Conservation (phyloP, 352 stramenopile genomes). For the Lagenidium giganteum region DNA sequence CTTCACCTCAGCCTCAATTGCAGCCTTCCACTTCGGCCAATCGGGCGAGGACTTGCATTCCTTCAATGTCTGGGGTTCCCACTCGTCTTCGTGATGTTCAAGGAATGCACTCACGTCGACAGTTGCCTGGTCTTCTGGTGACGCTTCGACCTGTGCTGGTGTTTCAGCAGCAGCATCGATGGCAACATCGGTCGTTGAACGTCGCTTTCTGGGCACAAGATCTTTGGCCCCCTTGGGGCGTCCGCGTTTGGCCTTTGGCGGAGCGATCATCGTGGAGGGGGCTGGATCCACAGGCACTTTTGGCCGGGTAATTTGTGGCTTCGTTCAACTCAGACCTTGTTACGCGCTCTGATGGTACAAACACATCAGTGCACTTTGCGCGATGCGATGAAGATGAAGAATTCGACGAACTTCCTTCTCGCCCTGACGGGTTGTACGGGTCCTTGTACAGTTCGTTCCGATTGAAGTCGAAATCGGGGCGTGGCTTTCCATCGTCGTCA, state of each 20-base stretch:
- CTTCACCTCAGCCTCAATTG: not conserved
- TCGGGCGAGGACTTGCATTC: constrained; percentile 7
- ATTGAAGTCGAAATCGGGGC: constrained; percentile 10
- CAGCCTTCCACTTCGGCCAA: constrained; percentile 8
- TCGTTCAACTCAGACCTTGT: constrained; percentile 8
- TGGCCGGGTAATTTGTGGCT: constrained; percentile 8
- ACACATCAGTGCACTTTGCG: constrained; percentile 9
- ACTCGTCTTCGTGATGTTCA: not conserved
- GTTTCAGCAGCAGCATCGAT: too few relatives aligned
- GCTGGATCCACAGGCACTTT: constrained; percentile 1
- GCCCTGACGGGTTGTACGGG: constrained; percentile 12
- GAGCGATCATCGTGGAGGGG: not conserved
- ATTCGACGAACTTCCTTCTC: constrained; percentile 17
- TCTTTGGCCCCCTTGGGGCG: constrained; percentile 10
- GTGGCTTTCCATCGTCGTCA: constrained; percentile 5
- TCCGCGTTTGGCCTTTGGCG: constrained; percentile 6
- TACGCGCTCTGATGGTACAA: constrained; percentile 10
- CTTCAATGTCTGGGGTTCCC: constrained; percentile 6
- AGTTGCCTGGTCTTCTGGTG: too few relatives aligned
- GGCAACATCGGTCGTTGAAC: constrained; percentile 4
- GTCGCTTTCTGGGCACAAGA: constrained; percentile 1
- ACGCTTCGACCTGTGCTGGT: not conserved
- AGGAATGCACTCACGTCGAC: constrained; percentile 10
- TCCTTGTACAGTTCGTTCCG: constrained; percentile 7
- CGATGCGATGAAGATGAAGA: constrained; percentile 9